A percentile compares a stretch with the other conserved stretches of the same genome.
These are phyloP conservation scores for Ailanthus altissimus DNA, from an alignment of 345 rosid species.

Conservation along the genomic window DNA sequence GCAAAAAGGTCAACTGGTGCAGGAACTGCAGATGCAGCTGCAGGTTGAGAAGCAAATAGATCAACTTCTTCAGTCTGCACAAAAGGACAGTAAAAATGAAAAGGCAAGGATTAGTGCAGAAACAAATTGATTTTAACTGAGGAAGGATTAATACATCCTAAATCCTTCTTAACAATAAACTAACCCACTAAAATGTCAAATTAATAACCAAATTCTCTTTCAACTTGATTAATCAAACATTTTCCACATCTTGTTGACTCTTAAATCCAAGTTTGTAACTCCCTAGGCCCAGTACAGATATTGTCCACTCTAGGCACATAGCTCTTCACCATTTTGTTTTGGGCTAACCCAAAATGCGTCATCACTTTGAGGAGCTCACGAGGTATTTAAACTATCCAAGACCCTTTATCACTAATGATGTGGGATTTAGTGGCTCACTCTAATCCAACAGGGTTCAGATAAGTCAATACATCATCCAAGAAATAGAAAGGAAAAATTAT, in stretches of 20 bases:
- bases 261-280: too few relatives aligned
- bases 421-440: too few relatives aligned
- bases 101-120: not conserved
- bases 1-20: constrained; percentile 65
- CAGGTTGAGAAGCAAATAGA: constrained; percentile 33
- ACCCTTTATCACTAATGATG: too few relatives aligned
- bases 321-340: too few relatives aligned
- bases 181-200: constrained; percentile 14
- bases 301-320: too few relatives aligned
- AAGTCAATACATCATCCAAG: not conserved
- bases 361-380: too few relatives aligned
- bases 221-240: not conserved
- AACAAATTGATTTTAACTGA: constrained; percentile 14
- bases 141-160: constrained; percentile 10
- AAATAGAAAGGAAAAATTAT: not conserved
- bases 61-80: constrained; percentile 54
- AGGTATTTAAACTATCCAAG: too few relatives aligned
- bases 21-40: constrained; percentile 50
- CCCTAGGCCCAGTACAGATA: too few relatives aligned
- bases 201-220: not conserved
- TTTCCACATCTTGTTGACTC: not conserved
- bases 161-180: constrained; percentile 13
- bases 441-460: too few relatives aligned
- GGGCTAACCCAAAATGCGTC: too few relatives aligned
- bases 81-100: constrained; percentile 6